phyloP scores from a whole-genome alignment of 2,329 filamentous ascomycete species.

The Colletotrichum australisinense region DNA sequence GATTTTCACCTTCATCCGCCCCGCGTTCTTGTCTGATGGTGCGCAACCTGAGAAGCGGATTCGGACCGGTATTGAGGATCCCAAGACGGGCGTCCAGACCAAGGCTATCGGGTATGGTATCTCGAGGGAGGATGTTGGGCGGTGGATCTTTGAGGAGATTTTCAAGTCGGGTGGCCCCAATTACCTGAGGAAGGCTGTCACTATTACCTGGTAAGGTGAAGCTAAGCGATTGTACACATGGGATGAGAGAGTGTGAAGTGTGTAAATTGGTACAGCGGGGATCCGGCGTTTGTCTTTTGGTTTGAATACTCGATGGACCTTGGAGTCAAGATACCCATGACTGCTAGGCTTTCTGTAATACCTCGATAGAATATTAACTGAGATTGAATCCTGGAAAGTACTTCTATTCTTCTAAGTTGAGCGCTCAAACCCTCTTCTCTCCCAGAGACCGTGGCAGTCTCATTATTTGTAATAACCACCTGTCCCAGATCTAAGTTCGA shows the following conservation, averaged over 20 bases:
- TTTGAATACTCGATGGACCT: background rate
- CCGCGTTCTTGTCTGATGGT: constrained; percentile 49
- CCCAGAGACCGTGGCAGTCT: background rate
- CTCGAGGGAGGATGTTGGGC: constrained; percentile 58
- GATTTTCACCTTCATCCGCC: constrained; percentile 51
- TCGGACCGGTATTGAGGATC: constrained; percentile 54
- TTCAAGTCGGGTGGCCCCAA: constrained; percentile 39
- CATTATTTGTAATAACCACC: background rate
- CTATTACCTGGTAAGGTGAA: constrained; percentile 47
- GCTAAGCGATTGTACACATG: background rate
- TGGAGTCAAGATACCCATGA: background rate
- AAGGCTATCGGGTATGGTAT: constrained; percentile 59
- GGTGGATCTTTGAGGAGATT: constrained; percentile 57
- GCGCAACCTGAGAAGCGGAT: constrained; percentile 41
- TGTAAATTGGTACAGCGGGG: no score
- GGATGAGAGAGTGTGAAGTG: background rate
- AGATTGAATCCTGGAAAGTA: background rate
- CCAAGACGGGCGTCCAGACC: constrained; percentile 44
- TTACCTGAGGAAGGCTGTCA: constrained; percentile 50
- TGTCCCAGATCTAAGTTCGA: background rate
- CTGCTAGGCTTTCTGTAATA: background rate
- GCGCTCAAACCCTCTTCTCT: background rate
- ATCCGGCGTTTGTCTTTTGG: background rate
- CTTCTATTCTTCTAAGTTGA: background rate
- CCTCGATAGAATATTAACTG: background rate